Evolutionary conservation across 345 rosid species (phyloP), one percentile per base, ranked within the genome.

Genomic region (Aquilaria yunnanensis): DNA sequence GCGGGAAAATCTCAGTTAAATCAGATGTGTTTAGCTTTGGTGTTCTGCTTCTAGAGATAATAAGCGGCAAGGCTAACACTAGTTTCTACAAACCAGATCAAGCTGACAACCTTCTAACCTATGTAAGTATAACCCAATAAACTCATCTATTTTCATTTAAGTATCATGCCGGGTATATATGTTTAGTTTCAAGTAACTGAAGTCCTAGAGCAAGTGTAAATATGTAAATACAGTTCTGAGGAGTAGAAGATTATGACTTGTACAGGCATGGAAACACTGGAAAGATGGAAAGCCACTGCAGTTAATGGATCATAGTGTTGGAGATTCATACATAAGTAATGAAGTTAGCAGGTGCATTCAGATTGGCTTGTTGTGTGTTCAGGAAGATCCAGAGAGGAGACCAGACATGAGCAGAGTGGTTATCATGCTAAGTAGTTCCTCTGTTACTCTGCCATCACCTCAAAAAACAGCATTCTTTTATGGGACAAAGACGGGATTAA

Each of bases 21-120:
- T 65, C 62, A 11, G 69, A 65, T 48, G 57, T 65, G 32, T 65
- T n/a, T 29, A 65, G 69, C 56, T 65, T 57, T 9, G 69, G 69
- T 2, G 69, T 64, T 2, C n/a, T 64, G 46, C 11, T 32, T 0
- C 54, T 64, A 4, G 67, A 64, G 56, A 64, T 64, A 4, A 4
- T 64, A 10, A 31, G 60, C 31, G 67, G 60, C 31, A 54, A 45
- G 46, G 32, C n/a, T 9, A 64, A 54, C 45, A 14, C 31, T n/a
- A 61, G 55, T 49, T 61, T 61, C 55, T 61, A 32, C 12, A n/a
- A 49, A 14, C n/a, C 55, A 13, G 43, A 49, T 2, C 14, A n/a
- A 47, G 32, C 47, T 14, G 64, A 61, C 31, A 61, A 49, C 55
- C 55, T 61, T 61, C 46, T 61, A 14, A 61, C 6, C 54, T 5